phyloP scores from a whole-genome alignment of 306 rosid species.

The Trichosanthes truncata region DNA sequence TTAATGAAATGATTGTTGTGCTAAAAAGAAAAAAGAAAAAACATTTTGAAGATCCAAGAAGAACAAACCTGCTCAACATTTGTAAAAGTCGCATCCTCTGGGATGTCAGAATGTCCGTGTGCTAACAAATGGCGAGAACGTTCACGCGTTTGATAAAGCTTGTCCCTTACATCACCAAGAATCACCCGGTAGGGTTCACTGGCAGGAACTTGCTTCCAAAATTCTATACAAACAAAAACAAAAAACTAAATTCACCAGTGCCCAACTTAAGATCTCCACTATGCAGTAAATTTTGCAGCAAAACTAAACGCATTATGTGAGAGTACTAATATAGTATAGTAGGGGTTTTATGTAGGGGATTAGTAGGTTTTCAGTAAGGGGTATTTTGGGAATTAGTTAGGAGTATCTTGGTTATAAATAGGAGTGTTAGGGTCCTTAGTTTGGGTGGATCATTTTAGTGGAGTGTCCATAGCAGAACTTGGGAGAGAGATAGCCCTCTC shows the following conservation, averaged over 20 bases:
- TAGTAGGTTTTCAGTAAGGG: no score
- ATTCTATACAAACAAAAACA: conserved; percentile 37
- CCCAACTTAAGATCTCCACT: background rate
- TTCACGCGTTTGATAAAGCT: conserved; percentile 92
- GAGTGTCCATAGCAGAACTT: no score
- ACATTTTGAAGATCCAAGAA: conserved; percentile 2
- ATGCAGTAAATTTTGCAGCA: background rate
- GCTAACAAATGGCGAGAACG: conserved; percentile 84
- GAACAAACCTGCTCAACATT: conserved; percentile 64
- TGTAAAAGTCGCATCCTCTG: conserved; percentile 80
- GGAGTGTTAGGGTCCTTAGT: no score
- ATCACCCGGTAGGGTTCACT: conserved; percentile 93
- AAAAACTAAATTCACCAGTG: background rate
- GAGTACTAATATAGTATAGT: no score
- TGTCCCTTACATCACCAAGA: conserved; percentile 88
- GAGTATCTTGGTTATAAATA: no score
- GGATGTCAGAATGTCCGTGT: conserved; percentile 73
- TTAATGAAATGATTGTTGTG: background rate
- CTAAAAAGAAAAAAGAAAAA: background rate
- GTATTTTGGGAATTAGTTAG: no score
- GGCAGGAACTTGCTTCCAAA: conserved; percentile 84
- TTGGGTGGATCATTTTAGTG: no score
- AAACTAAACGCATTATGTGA: no score
- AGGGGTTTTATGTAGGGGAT: no score
- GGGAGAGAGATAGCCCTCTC: no score